A percentile compares a stretch with the other conserved stretches of the same genome.
These are phyloP conservation scores for Blumeria hordei DNA, from an alignment of 2,329 filamentous ascomycete species.

Conservation along the genomic window DNA sequence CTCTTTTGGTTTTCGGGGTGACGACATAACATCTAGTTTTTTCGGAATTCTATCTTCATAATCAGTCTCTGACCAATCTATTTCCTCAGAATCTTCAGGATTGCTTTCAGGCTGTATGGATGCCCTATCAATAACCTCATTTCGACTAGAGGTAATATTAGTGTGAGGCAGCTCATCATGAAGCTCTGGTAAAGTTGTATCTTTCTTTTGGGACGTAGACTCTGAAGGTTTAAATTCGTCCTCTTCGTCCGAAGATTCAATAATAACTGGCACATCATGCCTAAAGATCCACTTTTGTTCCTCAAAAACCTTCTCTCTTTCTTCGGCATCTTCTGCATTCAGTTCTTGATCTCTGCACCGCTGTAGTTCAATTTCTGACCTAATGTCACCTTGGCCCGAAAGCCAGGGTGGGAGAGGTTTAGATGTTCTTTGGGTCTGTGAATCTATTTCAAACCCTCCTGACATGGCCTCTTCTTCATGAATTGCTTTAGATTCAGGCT, in stretches of 20 bases:
- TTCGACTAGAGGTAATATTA: too few species aligned
- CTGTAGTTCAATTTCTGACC: constrained; percentile 35
- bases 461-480: constrained; percentile 11
- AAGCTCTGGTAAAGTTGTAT: too few species aligned
- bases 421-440: constrained; percentile 11
- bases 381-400: constrained; percentile 35
- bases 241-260: constrained; percentile 33
- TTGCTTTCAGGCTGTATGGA: constrained; percentile 9
- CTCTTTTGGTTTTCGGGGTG: too few species aligned
- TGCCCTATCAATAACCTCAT: too few species aligned
- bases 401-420: constrained; percentile 58
- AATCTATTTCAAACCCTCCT: constrained; percentile 18
- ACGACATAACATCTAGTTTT: not conserved
- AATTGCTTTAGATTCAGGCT: constrained; percentile 4
- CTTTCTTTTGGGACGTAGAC: not conserved
- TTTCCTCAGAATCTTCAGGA: constrained; percentile 1
- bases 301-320: constrained; percentile 17
- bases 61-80: constrained; percentile 31
- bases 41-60: constrained; percentile 9
- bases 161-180: too few species aligned
- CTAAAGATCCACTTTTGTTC: constrained; percentile 25
- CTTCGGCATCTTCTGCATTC: constrained; percentile 35
- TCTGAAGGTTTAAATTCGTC: constrained; percentile 15
- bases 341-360: constrained; percentile 31
- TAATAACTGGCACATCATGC: constrained; percentile 30